Evolutionary conservation across 129 eudicot species (phyloP), one percentile per base, ranked within the genome.

Genomic region (Flaveria ramosissima): DNA sequence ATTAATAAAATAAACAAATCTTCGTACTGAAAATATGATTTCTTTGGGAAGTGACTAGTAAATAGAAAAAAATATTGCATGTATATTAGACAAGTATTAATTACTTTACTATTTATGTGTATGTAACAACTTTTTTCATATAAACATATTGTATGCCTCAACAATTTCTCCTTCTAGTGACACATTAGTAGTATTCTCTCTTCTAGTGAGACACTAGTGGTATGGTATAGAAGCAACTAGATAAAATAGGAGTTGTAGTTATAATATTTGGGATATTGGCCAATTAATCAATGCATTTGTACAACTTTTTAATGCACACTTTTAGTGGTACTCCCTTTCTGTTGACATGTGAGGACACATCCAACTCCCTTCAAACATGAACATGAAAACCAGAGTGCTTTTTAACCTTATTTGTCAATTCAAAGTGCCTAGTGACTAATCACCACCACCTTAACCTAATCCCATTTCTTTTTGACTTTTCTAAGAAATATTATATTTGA

Each of bases 311-410:
- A 56, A 55, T 77, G 51, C 76, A 69, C 7, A 30, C 50, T 10
- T 77, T 69, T 77, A 26, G 50, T 45, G 59, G 62, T 57, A 75
- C 46, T 24, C 42, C 23, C 53, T 70, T 78, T 57, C 43, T 70
- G 64, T 70, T 78, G 51, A 70, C 80, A 80, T 32, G 74, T 74
- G 84, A 73, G 80, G 76, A 74, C 76, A 80, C 84, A 74, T 80
- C 65, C 80, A 74, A 30, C 80, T 56, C 46, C 76, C 71, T 74
- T 74, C 70, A 41, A 59, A 45, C 17, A 3, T 15, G 51, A 53
- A 47, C 4, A 23, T n/a, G 7, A 68, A 77, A 67, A 39, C n/a
- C 39, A 9, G 23, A 70, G 21, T 70, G 72, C 82, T 60, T 70
- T 78, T 61, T 30, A 32, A 71, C 65, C 27, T 42, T 19, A 36